These are phyloP conservation scores for Zymoseptoria passerinii DNA, from an alignment of 2,329 filamentous ascomycete species.

Conservation along the genomic window DNA sequence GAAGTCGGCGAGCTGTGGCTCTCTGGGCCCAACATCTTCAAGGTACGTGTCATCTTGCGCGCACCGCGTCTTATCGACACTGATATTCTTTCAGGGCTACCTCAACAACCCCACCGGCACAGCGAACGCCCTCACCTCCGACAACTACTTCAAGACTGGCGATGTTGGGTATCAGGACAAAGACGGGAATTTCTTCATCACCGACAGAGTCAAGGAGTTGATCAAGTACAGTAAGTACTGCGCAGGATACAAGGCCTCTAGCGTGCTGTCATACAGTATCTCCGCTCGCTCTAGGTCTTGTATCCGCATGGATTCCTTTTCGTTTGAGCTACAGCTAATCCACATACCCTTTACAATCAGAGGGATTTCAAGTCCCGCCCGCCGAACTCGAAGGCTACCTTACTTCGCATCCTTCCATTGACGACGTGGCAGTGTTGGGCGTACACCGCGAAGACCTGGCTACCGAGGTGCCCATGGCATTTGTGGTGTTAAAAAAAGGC, in stretches of 20 bases:
- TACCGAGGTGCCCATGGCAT: conserved; percentile 51
- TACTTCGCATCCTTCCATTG: conserved; percentile 34
- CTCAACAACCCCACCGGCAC: conserved; percentile 65
- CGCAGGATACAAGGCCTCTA: neutral
- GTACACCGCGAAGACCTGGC: conserved; percentile 39
- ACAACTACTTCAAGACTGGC: conserved; percentile 83
- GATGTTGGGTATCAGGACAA: conserved; percentile 72
- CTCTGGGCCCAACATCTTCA: conserved; percentile 71
- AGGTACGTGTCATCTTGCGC: conserved; percentile 35
- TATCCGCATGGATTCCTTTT: neutral
- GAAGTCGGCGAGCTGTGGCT: conserved; percentile 72
- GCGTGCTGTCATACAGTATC: neutral
- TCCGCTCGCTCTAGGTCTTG: neutral
- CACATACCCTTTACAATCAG: conserved; percentile 50
- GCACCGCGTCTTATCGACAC: neutral
- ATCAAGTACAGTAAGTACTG: conserved; percentile 46
- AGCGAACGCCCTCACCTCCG: conserved; percentile 58
- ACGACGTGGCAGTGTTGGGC: conserved; percentile 40
- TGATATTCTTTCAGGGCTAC: conserved; percentile 47
- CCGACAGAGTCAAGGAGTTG: conserved; percentile 64
- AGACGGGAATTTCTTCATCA: conserved; percentile 77
- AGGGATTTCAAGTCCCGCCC: conserved; percentile 15
- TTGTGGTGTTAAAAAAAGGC: conserved; percentile 41
- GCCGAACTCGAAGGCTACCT: conserved; percentile 40
- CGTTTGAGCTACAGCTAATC: conserved; percentile 36